Percentiles rank a stretch among this genome's conserved stretches.
Conservation (phyloP, 306 rosid species). For the Medicago lupulina region DNA sequence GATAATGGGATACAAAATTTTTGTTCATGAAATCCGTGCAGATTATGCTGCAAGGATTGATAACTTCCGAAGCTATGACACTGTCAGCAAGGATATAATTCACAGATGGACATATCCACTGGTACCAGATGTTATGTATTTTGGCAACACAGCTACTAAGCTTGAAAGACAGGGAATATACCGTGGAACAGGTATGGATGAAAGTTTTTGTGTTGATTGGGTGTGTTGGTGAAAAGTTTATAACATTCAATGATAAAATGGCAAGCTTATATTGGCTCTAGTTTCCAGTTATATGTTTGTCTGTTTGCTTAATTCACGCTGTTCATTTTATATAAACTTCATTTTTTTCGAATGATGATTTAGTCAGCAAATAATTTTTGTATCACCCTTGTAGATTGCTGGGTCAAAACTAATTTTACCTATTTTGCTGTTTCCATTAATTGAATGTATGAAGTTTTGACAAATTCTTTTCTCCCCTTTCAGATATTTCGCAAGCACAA, state of each 20-base stretch:
- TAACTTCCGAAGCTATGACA: slow-evolving; percentile 92
- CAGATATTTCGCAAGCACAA: slow-evolving; percentile 81
- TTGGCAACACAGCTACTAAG: slow-evolving; percentile 67
- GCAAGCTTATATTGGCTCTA: background rate
- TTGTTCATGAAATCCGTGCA: slow-evolving; percentile 87
- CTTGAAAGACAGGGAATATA: slow-evolving; percentile 93
- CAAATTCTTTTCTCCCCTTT: slow-evolving; percentile 39
- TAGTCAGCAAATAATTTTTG: slow-evolving; percentile 16
- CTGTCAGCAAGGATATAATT: slow-evolving; percentile 94
- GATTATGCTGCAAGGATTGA: slow-evolving; percentile 96
- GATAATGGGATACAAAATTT: slow-evolving; percentile 98
- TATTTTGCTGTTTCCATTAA: background rate
- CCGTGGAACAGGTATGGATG: slow-evolving; percentile 79
- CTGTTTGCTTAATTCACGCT: slow-evolving; percentile 17
- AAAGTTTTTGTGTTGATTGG: slow-evolving; percentile 15
- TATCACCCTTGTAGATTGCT: slow-evolving; percentile 9
- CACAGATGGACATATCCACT: slow-evolving; percentile 98
- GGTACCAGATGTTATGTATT: slow-evolving; percentile 89
- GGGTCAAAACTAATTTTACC: slow-evolving; percentile 17
- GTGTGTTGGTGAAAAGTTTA: slow-evolving; percentile 3
- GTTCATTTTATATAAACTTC: slow-evolving; percentile 1
- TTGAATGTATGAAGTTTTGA: slow-evolving; percentile 38
- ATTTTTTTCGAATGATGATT: slow-evolving; percentile 35
- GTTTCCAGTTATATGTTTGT: slow-evolving; percentile 23
- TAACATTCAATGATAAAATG: slow-evolving; percentile 22